These are phyloP conservation scores for Talaromyces sp. DNA, from an alignment of 2,329 filamentous ascomycete species.

Conservation along the genomic window DNA sequence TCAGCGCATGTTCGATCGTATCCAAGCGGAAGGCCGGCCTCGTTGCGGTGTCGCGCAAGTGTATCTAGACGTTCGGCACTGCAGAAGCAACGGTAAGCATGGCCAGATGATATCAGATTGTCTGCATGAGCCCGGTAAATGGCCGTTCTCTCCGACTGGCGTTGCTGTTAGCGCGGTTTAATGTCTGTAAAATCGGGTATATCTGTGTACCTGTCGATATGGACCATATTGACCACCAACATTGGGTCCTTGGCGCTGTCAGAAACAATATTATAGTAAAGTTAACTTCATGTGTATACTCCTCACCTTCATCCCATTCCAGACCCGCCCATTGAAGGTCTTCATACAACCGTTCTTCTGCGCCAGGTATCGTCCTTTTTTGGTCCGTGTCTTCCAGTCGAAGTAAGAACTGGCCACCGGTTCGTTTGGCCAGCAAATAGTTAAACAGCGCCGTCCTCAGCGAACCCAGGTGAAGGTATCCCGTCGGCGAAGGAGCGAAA, in stretches of 20 bases:
- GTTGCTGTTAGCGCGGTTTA: slow-evolving; percentile 10
- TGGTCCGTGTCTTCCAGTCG: slow-evolving; percentile 94
- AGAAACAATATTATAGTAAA: slow-evolving; percentile 2
- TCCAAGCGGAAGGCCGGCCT: slow-evolving; percentile 52
- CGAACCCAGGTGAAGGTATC: slow-evolving; percentile 87
- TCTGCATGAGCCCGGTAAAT: slow-evolving; percentile 69
- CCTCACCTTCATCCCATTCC: slow-evolving; percentile 80
- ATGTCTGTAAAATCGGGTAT: not conserved
- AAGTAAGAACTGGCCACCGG: slow-evolving; percentile 82
- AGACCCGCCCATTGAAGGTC: slow-evolving; percentile 87
- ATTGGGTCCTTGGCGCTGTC: slow-evolving; percentile 58
- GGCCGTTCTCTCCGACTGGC: slow-evolving; percentile 68
- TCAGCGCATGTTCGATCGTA: slow-evolving; percentile 70
- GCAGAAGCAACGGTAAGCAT: slow-evolving; percentile 94
- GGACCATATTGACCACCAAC: slow-evolving; percentile 77
- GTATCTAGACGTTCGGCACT: slow-evolving; percentile 62
- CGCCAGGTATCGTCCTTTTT: slow-evolving; percentile 75
- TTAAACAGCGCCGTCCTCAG: slow-evolving; percentile 93
- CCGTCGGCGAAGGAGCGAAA: slow-evolving; percentile 93
- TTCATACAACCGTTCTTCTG: slow-evolving; percentile 69
- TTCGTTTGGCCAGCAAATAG: slow-evolving; percentile 81
- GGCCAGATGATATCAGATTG: slow-evolving; percentile 61
- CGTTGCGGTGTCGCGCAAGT: slow-evolving; percentile 59
- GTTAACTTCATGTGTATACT: not conserved
- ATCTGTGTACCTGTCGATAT: slow-evolving; percentile 64